A percentile compares a stretch with the other conserved stretches of the same genome.
These are phyloP conservation scores for Fistulifera pelliculosa DNA, from an alignment of 108 stramenopile genomes.

Conservation along the genomic window DNA sequence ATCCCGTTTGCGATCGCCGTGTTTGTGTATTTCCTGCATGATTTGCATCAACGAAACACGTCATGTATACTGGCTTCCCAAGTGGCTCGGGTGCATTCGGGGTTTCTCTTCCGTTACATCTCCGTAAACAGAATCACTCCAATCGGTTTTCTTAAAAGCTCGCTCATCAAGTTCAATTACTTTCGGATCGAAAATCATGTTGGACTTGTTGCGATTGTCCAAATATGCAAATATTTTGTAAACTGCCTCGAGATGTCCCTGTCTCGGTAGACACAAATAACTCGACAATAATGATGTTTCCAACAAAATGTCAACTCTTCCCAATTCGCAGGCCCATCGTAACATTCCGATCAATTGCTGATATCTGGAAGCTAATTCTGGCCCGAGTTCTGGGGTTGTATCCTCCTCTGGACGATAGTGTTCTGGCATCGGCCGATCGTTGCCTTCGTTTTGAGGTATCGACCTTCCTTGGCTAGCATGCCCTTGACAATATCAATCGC, in stretches of 20 bases:
- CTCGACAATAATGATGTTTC: conserved; percentile 44
- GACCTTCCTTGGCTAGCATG: conserved; percentile 8
- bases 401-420: conserved; percentile 21
- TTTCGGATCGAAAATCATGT: conserved; percentile 33
- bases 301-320: conserved; percentile 25
- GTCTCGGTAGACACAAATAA: conserved; percentile 36
- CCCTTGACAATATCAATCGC: conserved; percentile 14
- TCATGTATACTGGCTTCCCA: conserved; percentile 19
- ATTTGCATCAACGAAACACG: conserved; percentile 24
- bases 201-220: conserved; percentile 19
- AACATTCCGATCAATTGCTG: conserved; percentile 32
- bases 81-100: conserved; percentile 14
- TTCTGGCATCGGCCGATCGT: conserved; percentile 10
- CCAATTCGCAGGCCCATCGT: conserved; percentile 34
- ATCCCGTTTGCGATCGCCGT: conserved; percentile 25
- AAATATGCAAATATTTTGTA: conserved; percentile 43
- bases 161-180: conserved; percentile 8
- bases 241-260: conserved; percentile 40
- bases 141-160: conserved; percentile 6
- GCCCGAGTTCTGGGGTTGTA: conserved; percentile 9
- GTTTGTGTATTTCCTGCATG: conserved; percentile 30
- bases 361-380: conserved; percentile 16
- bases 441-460: neutral
- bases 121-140: conserved; percentile 10
- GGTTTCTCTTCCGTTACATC: conserved; percentile 14